These are phyloP conservation scores for Aspergillus calidoustus DNA, from an alignment of 2,329 filamentous ascomycete genomes.

Conservation along the genomic window DNA sequence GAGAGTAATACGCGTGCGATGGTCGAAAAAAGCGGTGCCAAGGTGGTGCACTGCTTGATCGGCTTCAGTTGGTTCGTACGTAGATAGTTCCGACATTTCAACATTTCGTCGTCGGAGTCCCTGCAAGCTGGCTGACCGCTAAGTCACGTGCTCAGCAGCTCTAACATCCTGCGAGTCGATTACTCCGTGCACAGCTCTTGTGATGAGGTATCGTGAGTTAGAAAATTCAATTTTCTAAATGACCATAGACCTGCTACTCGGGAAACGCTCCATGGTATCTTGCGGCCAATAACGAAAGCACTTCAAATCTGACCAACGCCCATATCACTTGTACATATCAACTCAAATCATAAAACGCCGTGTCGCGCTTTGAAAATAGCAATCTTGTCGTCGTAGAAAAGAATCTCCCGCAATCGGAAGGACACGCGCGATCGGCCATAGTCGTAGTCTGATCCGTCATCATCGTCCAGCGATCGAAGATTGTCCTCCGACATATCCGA, in stretches of 20 bases:
- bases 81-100: neutral
- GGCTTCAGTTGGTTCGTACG: neutral
- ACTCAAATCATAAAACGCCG: slow-evolving; percentile 50
- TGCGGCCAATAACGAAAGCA: slow-evolving; percentile 11
- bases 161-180: neutral
- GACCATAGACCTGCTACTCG: neutral
- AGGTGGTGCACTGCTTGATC: slow-evolving; percentile 1
- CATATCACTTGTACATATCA: neutral
- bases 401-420: slow-evolving; percentile 73
- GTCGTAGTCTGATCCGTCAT: slow-evolving; percentile 50
- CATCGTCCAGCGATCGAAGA: slow-evolving; percentile 43
- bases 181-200: neutral
- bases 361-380: slow-evolving; percentile 79
- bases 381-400: slow-evolving; percentile 84
- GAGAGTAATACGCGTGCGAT: neutral
- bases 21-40: neutral
- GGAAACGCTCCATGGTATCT: slow-evolving; percentile 25
- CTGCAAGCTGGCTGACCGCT: slow-evolving; percentile 24
- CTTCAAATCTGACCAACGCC: slow-evolving; percentile 15
- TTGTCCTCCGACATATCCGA: slow-evolving; percentile 32
- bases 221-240: neutral
- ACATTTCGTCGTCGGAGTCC: slow-evolving; percentile 19
- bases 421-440: slow-evolving; percentile 44
- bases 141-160: slow-evolving; percentile 17
- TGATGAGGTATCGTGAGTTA: neutral